Evolutionary conservation across 257 asterid species (phyloP).

Genomic region (Penstemon barbatus): DNA sequence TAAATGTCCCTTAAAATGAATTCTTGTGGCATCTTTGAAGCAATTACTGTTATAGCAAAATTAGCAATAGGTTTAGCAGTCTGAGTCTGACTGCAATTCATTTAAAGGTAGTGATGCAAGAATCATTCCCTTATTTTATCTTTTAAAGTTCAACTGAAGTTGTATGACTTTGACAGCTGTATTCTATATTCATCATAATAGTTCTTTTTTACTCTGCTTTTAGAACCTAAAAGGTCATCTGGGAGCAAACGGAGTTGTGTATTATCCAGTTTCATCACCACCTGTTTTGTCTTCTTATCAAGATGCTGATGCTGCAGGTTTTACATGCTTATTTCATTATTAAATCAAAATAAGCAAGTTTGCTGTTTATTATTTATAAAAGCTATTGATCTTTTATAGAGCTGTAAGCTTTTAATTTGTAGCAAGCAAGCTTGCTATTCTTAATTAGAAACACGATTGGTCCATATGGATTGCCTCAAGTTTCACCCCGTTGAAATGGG

Average conservation of each 20-base stretch:
- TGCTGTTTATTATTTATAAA: too few relatives aligned
- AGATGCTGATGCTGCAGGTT: slow-evolving; percentile 41
- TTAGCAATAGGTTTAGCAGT: background rate
- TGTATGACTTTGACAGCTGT: slow-evolving; percentile 16
- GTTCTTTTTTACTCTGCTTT: slow-evolving; percentile 25
- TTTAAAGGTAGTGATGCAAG: background rate
- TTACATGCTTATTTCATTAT: slow-evolving; percentile 17
- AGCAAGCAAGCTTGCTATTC: background rate
- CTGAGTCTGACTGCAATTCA: background rate
- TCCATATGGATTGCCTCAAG: background rate
- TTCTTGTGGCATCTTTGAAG: too few relatives aligned
- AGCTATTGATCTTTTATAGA: too few relatives aligned
- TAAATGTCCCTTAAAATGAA: too few relatives aligned
- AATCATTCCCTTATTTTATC: slow-evolving; percentile 17
- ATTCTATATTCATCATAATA: slow-evolving; percentile 19
- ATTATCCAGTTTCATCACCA: slow-evolving; percentile 69
- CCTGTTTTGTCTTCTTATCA: slow-evolving; percentile 66
- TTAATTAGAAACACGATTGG: slow-evolving; percentile 7
- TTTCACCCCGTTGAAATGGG: background rate
- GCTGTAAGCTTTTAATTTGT: background rate
- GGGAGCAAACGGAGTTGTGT: slow-evolving; percentile 58
- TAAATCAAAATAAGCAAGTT: background rate
- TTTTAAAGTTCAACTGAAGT: slow-evolving; percentile 14
- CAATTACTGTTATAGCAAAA: background rate
- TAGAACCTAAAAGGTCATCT: slow-evolving; percentile 68